Evolutionary conservation across 2,329 filamentous ascomycete genomes (phyloP), one percentile per base, ranked within the genome.

Genomic region (Verticillium albo-atrum): DNA sequence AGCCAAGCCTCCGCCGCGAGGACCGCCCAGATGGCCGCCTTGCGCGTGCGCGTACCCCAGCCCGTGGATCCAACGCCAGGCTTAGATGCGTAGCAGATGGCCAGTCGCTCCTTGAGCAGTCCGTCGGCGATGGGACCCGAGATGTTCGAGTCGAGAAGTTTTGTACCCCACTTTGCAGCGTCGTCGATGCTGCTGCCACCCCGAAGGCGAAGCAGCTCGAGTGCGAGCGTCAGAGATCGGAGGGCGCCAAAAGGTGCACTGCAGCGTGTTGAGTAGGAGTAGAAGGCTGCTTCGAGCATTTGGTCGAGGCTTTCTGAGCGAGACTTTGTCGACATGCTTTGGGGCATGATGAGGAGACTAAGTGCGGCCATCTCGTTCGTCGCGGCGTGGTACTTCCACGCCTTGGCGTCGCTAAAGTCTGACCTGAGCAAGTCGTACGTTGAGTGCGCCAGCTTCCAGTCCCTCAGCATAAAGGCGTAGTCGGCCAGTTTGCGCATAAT

Each of bases 341-440:
- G 85, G 0, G 91, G 87, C 67, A 89, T 88, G 61, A 99, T 82
- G 34, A 99, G 83, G 47, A 91, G 85, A 67, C 91, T 91, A 14
- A 97, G 77, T 5, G 91, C 93, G 30, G 90, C 89, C 94, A 99
- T 98, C 77, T 99, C 95, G 72, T 96, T 94, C 1, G 91, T 89
- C 3, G 91, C 94, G 0, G 95, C 95, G 71, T 97, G 92, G 69
- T 98, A 91, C 67, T 87, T 91, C 95, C 95, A 99, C 1, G 95
- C 96, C 73, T 98, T 98, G 71, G 97, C 93, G 70, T 95, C 95
- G 69, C 87, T 88, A 72, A 94, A 99, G 72, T 99, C 96, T 7
- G 88, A 85, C 57, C 92, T 86, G 9, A 99, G 77, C 5, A 99
- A 83, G 60, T 99, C 94, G 71, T 97, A 99, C 0, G 91, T 97